Conservation (phyloP, 768 basidiomycete genomes). For the Favolaschia claudopus region DNA sequence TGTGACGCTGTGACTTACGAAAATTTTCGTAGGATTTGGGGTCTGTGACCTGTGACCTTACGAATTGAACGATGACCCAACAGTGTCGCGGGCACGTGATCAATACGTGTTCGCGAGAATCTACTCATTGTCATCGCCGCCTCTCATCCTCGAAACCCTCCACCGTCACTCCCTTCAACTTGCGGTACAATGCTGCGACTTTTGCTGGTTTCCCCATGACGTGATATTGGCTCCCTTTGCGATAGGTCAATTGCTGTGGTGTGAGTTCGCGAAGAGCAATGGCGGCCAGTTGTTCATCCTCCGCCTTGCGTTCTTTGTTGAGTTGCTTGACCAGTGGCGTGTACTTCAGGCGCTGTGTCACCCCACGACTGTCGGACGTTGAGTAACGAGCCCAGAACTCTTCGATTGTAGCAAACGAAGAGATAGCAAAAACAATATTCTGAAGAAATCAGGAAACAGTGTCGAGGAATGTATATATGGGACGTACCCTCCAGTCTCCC, state of each 20-base stretch:
- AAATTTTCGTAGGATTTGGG: too few relatives aligned
- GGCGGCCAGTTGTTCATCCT: not conserved
- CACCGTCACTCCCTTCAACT: constrained; percentile 1
- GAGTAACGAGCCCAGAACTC: constrained; percentile 2
- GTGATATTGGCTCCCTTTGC: not conserved
- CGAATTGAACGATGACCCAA: too few relatives aligned
- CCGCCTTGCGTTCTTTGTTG: not conserved
- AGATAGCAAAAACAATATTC: not conserved
- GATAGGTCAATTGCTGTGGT: constrained; percentile 1
- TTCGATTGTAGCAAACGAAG: not conserved
- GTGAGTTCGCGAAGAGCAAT: not conserved
- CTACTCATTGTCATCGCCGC: not conserved
- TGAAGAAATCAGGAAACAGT: not conserved
- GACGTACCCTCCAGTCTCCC: constrained; percentile 38
- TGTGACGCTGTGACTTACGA: too few relatives aligned
- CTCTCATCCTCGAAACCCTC: not conserved
- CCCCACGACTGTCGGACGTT: not conserved
- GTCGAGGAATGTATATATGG: not conserved
- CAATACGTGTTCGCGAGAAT: too few relatives aligned
- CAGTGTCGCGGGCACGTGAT: too few relatives aligned
- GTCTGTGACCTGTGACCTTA: too few relatives aligned
- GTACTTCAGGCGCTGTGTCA: not conserved
- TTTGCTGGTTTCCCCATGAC: not conserved
- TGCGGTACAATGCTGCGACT: constrained; percentile 1
- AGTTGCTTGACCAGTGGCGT: not conserved